Base-by-base conservation (phyloP, 2,329 filamentous ascomycete species). In the Thermomyces lanuginosus region DNA sequence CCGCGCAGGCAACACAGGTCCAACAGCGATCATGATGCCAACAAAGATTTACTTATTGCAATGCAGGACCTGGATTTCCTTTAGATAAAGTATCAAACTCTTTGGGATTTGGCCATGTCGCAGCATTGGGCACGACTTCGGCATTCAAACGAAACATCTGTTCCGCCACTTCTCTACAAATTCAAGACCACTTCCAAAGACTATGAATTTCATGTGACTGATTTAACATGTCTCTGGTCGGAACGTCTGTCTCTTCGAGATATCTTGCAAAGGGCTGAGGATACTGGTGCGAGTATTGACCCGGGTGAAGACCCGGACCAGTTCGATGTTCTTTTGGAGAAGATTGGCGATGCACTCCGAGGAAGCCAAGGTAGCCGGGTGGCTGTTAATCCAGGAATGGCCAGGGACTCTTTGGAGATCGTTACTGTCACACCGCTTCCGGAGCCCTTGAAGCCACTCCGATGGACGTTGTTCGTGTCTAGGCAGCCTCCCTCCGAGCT, bases 211-310 rank as follows among this genome's bases (percentile, higher is more conserved):
- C 55, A 56, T 34, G 42, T 74, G 11, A 73, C 69, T 12, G 70
- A 74, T 41, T 50, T 74, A 20, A 63, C 57, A 35, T 54, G 61
- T 32, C 51, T 75, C 12, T 75, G 70, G 70, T 53, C 53, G 15
- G 65, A 71, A 42, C 48, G 44, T 10, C 38, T 70, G 21, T 49
- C 53, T 26, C 48, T 53, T 21, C 39, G 48, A 20, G 48, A 56
- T 8, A 62, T 74, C 17, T 40, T 66, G 13, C 39, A 49, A 12
- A 55, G 60, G 37, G 66, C 69, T 5, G 47, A 55, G 11, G 43
- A 58, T 8, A 46, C 56, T 27, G 53, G 58, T 22, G 63, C 66
- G 9, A 67, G 62, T 11, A 72, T 75, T 32, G 70, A 74, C 43
- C 66, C 71, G 2, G 64, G 59, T 37, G 63, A 69, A 44, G 64